Evolutionary conservation across 78 protist species (phyloP).

Genomic region (Dictyostelium capitatum): DNA sequence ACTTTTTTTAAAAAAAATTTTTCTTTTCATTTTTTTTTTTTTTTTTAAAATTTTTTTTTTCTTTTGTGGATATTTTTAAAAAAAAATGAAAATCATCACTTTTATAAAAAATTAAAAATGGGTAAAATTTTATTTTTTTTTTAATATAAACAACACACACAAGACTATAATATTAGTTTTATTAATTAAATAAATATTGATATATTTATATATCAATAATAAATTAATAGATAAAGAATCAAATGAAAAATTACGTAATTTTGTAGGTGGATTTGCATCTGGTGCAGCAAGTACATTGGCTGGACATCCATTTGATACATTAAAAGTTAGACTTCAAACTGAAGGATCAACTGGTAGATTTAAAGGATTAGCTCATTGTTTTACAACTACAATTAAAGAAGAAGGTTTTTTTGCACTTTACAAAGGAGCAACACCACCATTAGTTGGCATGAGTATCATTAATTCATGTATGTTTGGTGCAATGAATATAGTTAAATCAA

Average conservation of each 20-base stretch:
- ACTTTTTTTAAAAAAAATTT: too few species aligned
- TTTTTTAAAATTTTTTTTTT: too few species aligned
- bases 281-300: constrained; percentile 78
- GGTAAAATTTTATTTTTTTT: too few species aligned
- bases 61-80: too few species aligned
- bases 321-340: constrained; percentile 66
- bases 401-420: constrained; percentile 73
- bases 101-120: too few species aligned
- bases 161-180: too few species aligned
- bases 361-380: constrained; percentile 59
- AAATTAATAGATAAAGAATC: constrained; percentile 20
- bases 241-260: constrained; percentile 48
- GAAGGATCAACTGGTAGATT: constrained; percentile 76
- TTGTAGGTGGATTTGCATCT: constrained; percentile 64
- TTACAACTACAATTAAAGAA: constrained; percentile 66
- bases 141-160: too few species aligned
- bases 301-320: constrained; percentile 82
- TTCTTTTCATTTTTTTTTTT: too few species aligned
- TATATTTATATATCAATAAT: too few species aligned
- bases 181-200: too few species aligned
- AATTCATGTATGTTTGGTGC: constrained; percentile 82
- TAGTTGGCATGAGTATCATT: constrained; percentile 69
- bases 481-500: constrained; percentile 24
- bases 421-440: constrained; percentile 80
- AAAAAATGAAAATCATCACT: too few species aligned